Evolutionary conservation across 2,329 filamentous ascomycete genomes (phyloP), one percentile per base, ranked within the genome.

Genomic region (Xylariales sp.): DNA sequence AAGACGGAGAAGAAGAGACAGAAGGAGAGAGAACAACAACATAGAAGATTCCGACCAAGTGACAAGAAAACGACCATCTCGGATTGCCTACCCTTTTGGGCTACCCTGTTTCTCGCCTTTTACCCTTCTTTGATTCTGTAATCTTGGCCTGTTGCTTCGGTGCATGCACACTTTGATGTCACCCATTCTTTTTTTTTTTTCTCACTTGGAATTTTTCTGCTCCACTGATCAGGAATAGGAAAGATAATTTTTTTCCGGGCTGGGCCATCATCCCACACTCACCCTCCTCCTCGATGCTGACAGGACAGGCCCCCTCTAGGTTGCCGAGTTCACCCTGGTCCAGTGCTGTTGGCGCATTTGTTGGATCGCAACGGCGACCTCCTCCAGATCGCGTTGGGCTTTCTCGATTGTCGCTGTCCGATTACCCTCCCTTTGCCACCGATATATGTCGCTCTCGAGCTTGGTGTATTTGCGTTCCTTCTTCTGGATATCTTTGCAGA

Each of bases 401-500:
- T 78, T 76, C 58, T 82, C 78, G 57, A 94, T 85, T 38, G 85
- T 82, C 36, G 84, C 83, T 45, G 70, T 72, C 37, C 84, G 79
- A 61, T 85, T 85, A 43, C 84, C 83, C 62, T 93, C 87, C 33
- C 71, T 72, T 54, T 74, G 70, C 89, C 89, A 95, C 43, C 89
- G 83, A 48, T 73, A 67, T 55, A 94, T 76, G 54, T 90, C 85
- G 40, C 81, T 76, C 32, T 74, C 60, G 71, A 94, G 87, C 65
- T 88, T 88, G 56, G 72, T 70, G 55, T 81, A 76, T 46, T 86
- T 81, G 40, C 88, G 80, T 56, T 76, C 67, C 68, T 95, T 95
- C 65, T 85, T 90, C 56, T 89, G 83, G 50, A 90, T 88, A 65
- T 93, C 89, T 55, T 88, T 83, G 68, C 91, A 97, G 46, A 89